phyloP scores from a whole-genome alignment of 768 basidiomycete species.

The Exidia glandulosa region DNA sequence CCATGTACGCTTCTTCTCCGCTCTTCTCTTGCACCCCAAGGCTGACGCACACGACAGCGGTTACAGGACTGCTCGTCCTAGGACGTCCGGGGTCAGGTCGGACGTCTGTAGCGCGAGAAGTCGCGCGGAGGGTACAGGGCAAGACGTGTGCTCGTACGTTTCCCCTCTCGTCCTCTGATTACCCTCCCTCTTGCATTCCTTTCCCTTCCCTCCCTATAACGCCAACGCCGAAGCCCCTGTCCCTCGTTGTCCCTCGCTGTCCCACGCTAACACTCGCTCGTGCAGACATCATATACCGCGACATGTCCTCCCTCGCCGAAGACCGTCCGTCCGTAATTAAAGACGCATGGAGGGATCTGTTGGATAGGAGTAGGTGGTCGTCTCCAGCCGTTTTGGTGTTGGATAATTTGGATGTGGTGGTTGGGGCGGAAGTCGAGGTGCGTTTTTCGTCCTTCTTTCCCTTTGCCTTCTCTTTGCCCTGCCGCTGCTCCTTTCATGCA shows the following conservation, averaged over 20 bases:
- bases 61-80: slow-evolving; percentile 48
- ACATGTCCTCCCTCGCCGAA: no score
- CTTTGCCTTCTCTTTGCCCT: no score
- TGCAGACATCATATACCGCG: no score
- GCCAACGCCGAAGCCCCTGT: no score
- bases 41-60: no score
- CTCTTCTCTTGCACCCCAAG: no score
- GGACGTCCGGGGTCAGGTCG: slow-evolving; percentile 76
- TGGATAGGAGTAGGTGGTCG: slow-evolving; percentile 66
- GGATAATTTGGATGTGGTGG: slow-evolving; percentile 80
- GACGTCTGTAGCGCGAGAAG: slow-evolving; percentile 58
- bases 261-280: no score
- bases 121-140: slow-evolving; percentile 50
- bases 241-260: no score
- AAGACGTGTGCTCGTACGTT: slow-evolving; percentile 61
- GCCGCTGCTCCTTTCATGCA: no score
- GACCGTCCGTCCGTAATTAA: slow-evolving; percentile 50
- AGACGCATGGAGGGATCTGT: slow-evolving; percentile 60
- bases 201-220: no score
- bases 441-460: slow-evolving; percentile 12
- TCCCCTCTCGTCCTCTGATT: no score
- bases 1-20: slow-evolving; percentile 27
- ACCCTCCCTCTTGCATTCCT: no score
- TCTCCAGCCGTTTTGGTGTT: slow-evolving; percentile 70
- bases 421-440: slow-evolving; percentile 78